Base-by-base conservation (phyloP, 2,329 filamentous ascomycete species). In the Bipolaris cookei region DNA sequence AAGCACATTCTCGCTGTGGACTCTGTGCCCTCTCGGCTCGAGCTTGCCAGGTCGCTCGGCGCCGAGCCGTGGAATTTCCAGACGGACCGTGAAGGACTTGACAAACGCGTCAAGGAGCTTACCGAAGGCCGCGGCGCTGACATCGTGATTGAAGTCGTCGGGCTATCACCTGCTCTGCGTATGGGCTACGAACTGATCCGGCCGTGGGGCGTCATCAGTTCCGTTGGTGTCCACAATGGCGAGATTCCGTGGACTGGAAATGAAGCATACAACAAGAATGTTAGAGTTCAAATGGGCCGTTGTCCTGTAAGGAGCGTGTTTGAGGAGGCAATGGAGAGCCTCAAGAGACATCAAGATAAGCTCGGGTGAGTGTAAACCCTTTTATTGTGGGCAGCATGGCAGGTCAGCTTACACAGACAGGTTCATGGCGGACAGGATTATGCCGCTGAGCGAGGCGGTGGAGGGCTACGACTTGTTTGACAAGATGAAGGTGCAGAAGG, bases 71-170 rank as follows among this genome's bases (percentile, higher is more conserved):
- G 92, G 77, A 93, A 96, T 74, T 94, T 94, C 76, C 78, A 84
- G 69, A 86, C 80, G 2, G 85, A 91, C 58, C 83, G 82, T 45
- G 85, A 88, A 37, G 86, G 83, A 3, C 82, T 96, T 73, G 78
- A 87, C 53, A 82, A 84, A 65, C 84, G 89, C 51, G 87, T 97
- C 51, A 87, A 87, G 70, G 89, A 90, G 65, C 84, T 88, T 45
- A 95, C 91, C 0, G 83, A 89, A 14, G 92, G 92, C 6, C 83
- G 93, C 37, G 93, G 93, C 6, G 92, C 92, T 13, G 93, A 97
- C 77, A 87, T 91, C 16, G 87, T 95, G 2, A 87, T 97, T 44
- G 81, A 83, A 63, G 78, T 80, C 3, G 81, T 83, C 4, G 81
- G 81, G 5, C 71, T 82, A 49, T 78, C 77, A 37, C 78, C 80